phyloP scores from a whole-genome alignment of 352 stramenopile species.

The Phytopythium litorale region DNA sequence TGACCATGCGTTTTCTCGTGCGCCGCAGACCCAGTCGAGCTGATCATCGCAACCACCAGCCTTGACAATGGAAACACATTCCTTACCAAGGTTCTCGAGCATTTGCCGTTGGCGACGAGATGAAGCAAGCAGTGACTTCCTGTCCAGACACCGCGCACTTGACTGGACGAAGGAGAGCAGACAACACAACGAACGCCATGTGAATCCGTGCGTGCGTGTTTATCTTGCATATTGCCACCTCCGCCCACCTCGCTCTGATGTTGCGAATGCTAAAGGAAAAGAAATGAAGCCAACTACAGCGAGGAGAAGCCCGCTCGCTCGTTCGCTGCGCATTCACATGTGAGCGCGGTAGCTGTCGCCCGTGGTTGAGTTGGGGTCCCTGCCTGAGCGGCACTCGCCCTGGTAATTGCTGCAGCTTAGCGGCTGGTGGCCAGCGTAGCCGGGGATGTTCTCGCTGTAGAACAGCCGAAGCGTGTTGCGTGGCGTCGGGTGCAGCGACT shows the following conservation, averaged over 20 bases:
- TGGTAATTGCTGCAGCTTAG: constrained; percentile 76
- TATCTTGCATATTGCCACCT: background rate
- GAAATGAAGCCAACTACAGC: background rate
- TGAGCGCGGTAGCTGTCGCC: constrained; percentile 57
- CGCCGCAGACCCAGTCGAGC: constrained; percentile 45
- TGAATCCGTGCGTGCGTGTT: background rate
- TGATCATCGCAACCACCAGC: constrained; percentile 58
- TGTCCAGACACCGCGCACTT: background rate
- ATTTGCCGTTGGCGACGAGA: constrained; percentile 26
- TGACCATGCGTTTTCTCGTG: background rate
- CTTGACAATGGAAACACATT: constrained; percentile 54
- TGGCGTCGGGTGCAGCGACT: constrained; percentile 22
- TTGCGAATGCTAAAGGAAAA: constrained; percentile 7
- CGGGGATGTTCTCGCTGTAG: constrained; percentile 77
- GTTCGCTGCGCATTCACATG: constrained; percentile 20
- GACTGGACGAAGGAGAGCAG: background rate
- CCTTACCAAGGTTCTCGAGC: constrained; percentile 47
- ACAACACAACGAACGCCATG: background rate
- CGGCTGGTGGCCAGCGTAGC: constrained; percentile 80
- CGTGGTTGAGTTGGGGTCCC: constrained; percentile 51
- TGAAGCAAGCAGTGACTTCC: constrained; percentile 2
- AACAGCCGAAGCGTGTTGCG: constrained; percentile 61
- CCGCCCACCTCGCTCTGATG: background rate
- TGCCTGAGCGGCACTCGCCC: constrained; percentile 64
- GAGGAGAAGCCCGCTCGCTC: constrained; percentile 1